These are phyloP conservation scores for Botryococcus braunii DNA, from an alignment of 163 green algal genomes.

Conservation along the genomic window DNA sequence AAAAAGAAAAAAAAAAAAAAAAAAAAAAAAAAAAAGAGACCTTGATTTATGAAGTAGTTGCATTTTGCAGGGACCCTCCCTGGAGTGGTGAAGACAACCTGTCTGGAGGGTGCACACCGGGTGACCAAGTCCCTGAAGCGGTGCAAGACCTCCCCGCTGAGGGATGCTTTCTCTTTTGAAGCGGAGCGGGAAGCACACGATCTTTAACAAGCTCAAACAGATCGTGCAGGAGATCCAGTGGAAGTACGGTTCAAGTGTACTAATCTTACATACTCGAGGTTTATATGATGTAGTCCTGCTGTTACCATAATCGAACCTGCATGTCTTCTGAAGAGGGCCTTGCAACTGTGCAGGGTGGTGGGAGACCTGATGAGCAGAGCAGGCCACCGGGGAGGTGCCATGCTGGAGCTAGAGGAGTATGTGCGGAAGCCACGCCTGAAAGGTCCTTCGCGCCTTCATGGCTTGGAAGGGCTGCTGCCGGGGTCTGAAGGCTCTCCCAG, in stretches of 20 bases:
- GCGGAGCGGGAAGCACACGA: too few relatives aligned
- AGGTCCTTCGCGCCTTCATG: too few relatives aligned
- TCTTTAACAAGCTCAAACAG: too few relatives aligned
- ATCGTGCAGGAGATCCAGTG: background rate
- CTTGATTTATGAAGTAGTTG: background rate
- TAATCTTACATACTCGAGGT: background rate
- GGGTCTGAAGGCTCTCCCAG: too few relatives aligned
- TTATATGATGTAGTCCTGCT: background rate
- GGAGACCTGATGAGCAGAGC: slow-evolving; percentile 18
- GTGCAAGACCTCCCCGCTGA: too few relatives aligned
- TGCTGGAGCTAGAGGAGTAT: slow-evolving; percentile 9
- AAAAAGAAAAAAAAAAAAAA: background rate
- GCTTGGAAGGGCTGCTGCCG: too few relatives aligned
- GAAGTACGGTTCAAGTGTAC: background rate
- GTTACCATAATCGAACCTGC: background rate
- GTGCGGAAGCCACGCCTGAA: background rate
- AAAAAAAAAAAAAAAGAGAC: background rate
- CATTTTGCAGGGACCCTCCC: background rate
- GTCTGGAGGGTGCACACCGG: too few relatives aligned
- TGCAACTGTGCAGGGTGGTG: slow-evolving; percentile 16
- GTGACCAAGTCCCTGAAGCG: too few relatives aligned
- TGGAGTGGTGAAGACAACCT: too few relatives aligned
- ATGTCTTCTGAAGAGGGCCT: background rate
- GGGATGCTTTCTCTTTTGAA: too few relatives aligned
- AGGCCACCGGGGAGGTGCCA: background rate